These are phyloP conservation scores for Dioscorea zingiberensis DNA, from an alignment of 106 monocot genomes.

Conservation along the genomic window DNA sequence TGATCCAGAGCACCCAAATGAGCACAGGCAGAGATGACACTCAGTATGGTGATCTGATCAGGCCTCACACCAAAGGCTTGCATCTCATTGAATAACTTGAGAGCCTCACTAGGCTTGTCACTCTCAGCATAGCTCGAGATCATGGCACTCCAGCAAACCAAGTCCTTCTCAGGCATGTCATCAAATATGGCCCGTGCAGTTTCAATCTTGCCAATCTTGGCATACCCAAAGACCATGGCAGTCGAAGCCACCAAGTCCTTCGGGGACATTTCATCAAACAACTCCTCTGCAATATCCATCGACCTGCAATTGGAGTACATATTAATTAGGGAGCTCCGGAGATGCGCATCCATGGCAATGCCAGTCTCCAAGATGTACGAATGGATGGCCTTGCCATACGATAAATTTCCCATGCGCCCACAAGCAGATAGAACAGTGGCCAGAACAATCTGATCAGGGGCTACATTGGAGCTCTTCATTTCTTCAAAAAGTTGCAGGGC, in stretches of 20 bases:
- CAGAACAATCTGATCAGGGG: slow-evolving; percentile 34
- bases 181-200: slow-evolving; percentile 50
- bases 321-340: slow-evolving; percentile 37
- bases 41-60: slow-evolving; percentile 52
- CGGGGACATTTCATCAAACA: slow-evolving; percentile 36
- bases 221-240: slow-evolving; percentile 59
- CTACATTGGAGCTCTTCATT: slow-evolving; percentile 32
- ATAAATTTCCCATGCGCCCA: slow-evolving; percentile 31
- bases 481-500: slow-evolving; percentile 58
- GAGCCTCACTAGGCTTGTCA: slow-evolving; percentile 46
- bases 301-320: slow-evolving; percentile 63
- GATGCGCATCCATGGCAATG: slow-evolving; percentile 24
- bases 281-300: slow-evolving; percentile 35
- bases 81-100: slow-evolving; percentile 56
- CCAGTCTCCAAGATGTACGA: slow-evolving; percentile 27
- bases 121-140: slow-evolving; percentile 60
- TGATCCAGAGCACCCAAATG: slow-evolving; percentile 51
- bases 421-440: slow-evolving; percentile 51
- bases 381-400: slow-evolving; percentile 28
- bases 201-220: slow-evolving; percentile 32
- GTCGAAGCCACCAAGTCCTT: slow-evolving; percentile 59
- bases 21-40: slow-evolving; percentile 59
- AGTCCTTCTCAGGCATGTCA: slow-evolving; percentile 39
- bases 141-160: slow-evolving; percentile 65
- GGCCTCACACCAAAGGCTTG: slow-evolving; percentile 25